Conservation (phyloP, 2,329 filamentous ascomycete genomes). For the Apiospora marii region DNA sequence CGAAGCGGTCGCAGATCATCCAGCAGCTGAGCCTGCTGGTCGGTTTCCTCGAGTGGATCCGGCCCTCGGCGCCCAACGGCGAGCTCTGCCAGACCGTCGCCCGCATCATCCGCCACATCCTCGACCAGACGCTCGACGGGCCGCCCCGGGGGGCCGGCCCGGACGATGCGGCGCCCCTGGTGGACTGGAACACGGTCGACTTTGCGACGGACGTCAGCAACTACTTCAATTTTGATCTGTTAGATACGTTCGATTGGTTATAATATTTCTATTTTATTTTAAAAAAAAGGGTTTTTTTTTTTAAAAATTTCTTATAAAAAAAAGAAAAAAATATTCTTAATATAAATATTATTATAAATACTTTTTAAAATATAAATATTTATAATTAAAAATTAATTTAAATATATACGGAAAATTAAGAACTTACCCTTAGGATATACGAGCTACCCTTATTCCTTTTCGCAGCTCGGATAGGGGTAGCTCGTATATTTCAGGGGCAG, state of each 20-base stretch:
- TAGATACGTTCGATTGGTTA: conserved; percentile 53
- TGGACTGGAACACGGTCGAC: conserved; percentile 40
- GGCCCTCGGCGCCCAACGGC: conserved; percentile 51
- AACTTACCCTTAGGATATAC: too few species aligned
- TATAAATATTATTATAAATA: too few species aligned
- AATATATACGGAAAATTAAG: too few species aligned
- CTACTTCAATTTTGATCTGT: conserved; percentile 51
- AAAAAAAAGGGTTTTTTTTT: too few species aligned
- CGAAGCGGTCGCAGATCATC: conserved; percentile 50
- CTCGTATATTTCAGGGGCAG: too few species aligned
- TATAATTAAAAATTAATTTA: too few species aligned
- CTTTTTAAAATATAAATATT: too few species aligned
- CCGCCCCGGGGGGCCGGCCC: conserved; percentile 23
- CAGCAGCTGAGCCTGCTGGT: conserved; percentile 55
- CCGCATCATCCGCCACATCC: conserved; percentile 51
- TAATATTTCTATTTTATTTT: neutral
- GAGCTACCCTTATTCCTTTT: too few species aligned
- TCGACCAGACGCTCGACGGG: conserved; percentile 53
- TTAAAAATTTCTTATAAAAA: too few species aligned
- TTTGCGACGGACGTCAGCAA: conserved; percentile 32
- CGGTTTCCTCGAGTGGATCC: conserved; percentile 56
- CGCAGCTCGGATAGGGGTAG: too few species aligned
- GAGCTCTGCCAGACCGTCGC: conserved; percentile 52
- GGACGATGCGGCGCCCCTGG: conserved; percentile 28
- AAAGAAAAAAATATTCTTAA: too few species aligned